These are phyloP conservation scores for Camelina sativa DNA, from an alignment of 345 rosid species.

Conservation along the genomic window DNA sequence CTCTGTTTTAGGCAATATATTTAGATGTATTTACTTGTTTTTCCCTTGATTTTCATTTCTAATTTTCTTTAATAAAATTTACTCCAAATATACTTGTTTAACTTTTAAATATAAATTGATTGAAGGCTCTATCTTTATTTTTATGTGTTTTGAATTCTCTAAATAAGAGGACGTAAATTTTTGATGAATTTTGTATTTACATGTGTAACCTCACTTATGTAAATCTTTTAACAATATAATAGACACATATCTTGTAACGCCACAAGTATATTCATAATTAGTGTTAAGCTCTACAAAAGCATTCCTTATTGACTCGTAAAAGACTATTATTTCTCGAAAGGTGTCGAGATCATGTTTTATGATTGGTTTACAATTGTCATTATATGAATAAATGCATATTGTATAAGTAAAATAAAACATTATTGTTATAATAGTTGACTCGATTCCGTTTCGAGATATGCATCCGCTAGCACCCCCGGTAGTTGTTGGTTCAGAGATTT, in stretches of 20 bases:
- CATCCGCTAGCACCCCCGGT: too few relatives aligned
- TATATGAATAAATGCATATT: too few relatives aligned
- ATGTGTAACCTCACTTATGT: neutral
- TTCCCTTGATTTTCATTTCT: neutral
- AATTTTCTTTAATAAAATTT: conserved; percentile 2
- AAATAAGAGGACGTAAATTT: neutral
- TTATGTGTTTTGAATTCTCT: neutral
- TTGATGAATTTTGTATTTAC: neutral
- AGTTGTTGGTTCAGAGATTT: too few relatives aligned
- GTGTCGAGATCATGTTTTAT: too few relatives aligned
- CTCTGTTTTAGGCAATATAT: neutral
- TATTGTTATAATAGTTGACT: too few relatives aligned
- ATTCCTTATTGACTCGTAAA: too few relatives aligned
- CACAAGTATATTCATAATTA: too few relatives aligned
- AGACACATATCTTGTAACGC: neutral
- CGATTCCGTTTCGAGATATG: too few relatives aligned
- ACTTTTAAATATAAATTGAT: neutral
- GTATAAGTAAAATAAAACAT: too few relatives aligned
- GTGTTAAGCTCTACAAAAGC: neutral
- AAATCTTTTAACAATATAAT: neutral
- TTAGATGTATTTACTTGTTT: conserved; percentile 1
- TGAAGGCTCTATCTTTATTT: neutral
- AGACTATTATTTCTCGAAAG: too few relatives aligned
- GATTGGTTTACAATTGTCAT: too few relatives aligned
- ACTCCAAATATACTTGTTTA: neutral